Base-by-base conservation (phyloP, 345 rosid genomes). In the Dimocarpus longan region DNA sequence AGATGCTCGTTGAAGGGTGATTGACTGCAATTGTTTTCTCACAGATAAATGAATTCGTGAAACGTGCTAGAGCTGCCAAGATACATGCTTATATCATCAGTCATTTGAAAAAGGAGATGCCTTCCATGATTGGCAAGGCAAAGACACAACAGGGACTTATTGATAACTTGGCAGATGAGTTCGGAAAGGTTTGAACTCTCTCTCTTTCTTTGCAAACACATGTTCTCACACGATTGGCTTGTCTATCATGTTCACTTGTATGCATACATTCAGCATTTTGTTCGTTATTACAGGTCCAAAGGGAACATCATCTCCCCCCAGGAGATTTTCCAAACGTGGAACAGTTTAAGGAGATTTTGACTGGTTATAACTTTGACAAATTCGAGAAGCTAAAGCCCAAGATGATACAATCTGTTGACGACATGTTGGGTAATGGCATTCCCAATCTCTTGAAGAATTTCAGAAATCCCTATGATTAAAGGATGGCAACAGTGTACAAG, bases 101-200 rank as follows among this genome's bases (percentile, higher is more conserved):
- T 80, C 93, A 96, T 90, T 93, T 96, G 39, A 94, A 85, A 82
- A 93, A 90, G 83, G 97, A 93, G 86, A 96, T 96, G 99, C 98
- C 98, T 6, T 80, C 93, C 37, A 88, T 94, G 90, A 91, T 96
- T 76, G 98, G 99, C 65, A 96, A 94, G 86, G 95, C 97, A 4
- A 96, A 93, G 84, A 74, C 98, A 74, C 98, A 96, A 80, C 98
- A 94, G 76, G 84, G 80, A 78, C 92, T 96, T 39, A 83, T 90
- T 8, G 93, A 94, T 84, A 91, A 90, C 84, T 87, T 96, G 83
- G 97, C 76, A 82, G 91, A 85, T 6, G 94, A 88, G 79, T 96
- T 94, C 69, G 89, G 73, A 70, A 96, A 96, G 93, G 99, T 96
- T 75, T 57, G 69, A 43, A 10, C 59, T 73, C 28, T 64, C 73